Conservation (phyloP, 257 asterid species). For the Fraxinus americana region DNA sequence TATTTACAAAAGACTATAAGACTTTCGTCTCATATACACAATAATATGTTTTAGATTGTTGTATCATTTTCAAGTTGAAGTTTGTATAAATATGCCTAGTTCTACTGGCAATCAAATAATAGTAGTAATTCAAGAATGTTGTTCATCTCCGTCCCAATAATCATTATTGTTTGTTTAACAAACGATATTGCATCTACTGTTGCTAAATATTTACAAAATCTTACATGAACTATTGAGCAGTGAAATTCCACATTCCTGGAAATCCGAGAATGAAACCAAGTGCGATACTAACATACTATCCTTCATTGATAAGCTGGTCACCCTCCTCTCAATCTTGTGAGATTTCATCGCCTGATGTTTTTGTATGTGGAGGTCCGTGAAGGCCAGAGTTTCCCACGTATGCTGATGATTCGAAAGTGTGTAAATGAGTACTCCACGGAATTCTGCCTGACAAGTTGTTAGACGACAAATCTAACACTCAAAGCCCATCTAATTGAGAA, state of each 20-base stretch:
- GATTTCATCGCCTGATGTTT: conserved; percentile 18
- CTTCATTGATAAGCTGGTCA: conserved; percentile 7
- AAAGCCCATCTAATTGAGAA: background rate
- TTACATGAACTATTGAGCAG: background rate
- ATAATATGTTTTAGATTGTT: background rate
- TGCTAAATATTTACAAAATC: too few relatives aligned
- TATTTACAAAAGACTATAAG: background rate
- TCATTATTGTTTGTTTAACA: background rate
- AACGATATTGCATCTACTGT: background rate
- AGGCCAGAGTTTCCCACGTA: conserved; percentile 17
- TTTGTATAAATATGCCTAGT: background rate
- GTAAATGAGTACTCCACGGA: conserved; percentile 1
- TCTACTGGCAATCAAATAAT: background rate
- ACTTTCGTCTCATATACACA: background rate
- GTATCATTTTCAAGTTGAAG: background rate
- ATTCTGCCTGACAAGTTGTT: conserved; percentile 36
- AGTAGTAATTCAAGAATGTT: background rate
- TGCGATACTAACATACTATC: too few relatives aligned
- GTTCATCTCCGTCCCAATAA: background rate
- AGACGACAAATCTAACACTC: conserved; percentile 22
- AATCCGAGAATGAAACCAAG: too few relatives aligned
- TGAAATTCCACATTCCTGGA: too few relatives aligned
- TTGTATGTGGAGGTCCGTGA: conserved; percentile 20
- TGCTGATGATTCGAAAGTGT: background rate
- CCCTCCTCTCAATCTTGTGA: conserved; percentile 3